Base-by-base conservation (phyloP, 2,329 filamentous ascomycete genomes). In the Penicillium sp. region DNA sequence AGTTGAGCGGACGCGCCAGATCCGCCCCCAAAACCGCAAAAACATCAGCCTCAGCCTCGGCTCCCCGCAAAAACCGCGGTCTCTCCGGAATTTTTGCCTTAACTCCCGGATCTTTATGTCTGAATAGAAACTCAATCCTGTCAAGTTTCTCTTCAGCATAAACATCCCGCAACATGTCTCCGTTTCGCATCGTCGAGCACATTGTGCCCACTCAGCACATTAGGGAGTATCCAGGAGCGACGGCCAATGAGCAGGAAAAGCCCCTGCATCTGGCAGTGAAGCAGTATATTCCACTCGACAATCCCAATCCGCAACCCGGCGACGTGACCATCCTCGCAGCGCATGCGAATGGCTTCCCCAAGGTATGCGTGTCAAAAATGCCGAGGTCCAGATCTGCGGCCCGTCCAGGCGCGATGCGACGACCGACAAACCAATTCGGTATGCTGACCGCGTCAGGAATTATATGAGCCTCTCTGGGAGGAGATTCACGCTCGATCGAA, bases 391-490 rank as follows among this genome's bases (percentile, higher is more conserved):
- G 45, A 34, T 11, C 38, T 27, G 11, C 39, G 51, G 40, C 27
- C 51, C 46, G 27, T 41, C 44, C 43, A 24, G 8, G 41, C 29
- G 29, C 38, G 39, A 31, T 24, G 42, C 10, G 6, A 45, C 29
- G n/a, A 27, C 18, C 18, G 18, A 18, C 18, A 22, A 36, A 22
- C 29, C 24, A 36, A 31, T 45, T 3, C 14, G 3, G 31, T 40
- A 8, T 45, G 7, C 54, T 62, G 34, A 64, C 53, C 5, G 14
- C 29, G 36, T 13, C 58, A 92, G 88, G 93, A 97, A 78, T 75
- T 97, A 2, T 97, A 97, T 68, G 92, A 97, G 66, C 89, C 93
- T 0, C 77, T 97, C 0, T 97, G 92, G 89, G 90, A 93, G 55
- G 90, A 96, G 48, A 77, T 97, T 1, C 78, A 89, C 62, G 74